These are phyloP conservation scores for Ambrosiella beaveri DNA, from an alignment of 2,329 filamentous ascomycete species.

Conservation along the genomic window DNA sequence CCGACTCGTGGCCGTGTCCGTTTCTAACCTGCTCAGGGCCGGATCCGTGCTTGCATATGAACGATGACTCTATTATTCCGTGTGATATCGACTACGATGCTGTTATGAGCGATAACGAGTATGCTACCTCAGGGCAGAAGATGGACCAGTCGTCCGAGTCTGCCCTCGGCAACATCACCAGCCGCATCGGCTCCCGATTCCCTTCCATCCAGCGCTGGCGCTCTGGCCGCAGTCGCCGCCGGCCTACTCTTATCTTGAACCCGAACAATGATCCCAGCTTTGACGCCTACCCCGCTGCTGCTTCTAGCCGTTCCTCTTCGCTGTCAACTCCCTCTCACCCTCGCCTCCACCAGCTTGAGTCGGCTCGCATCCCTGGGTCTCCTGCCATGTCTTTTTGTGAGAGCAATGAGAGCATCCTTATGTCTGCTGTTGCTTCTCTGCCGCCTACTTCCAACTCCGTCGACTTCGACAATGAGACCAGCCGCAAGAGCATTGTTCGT, in stretches of 20 bases:
- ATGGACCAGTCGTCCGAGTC: constrained; percentile 27
- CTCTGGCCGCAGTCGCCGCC: constrained; percentile 19
- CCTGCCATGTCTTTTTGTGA: constrained; percentile 48
- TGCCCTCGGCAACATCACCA: constrained; percentile 42
- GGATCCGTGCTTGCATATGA: constrained; percentile 7
- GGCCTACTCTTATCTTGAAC: constrained; percentile 28
- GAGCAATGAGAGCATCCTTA: constrained; percentile 33
- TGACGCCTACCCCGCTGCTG: constrained; percentile 43
- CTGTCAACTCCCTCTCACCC: constrained; percentile 43
- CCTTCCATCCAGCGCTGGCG: constrained; percentile 35
- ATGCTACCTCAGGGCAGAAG: constrained; percentile 4
- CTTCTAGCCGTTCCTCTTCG: constrained; percentile 58
- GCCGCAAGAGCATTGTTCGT: constrained; percentile 25
- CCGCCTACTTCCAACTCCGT: constrained; percentile 25
- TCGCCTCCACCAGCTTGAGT: constrained; percentile 29
- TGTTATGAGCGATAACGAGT: constrained; percentile 46
- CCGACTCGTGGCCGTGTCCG: constrained; percentile 14
- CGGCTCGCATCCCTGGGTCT: constrained; percentile 36
- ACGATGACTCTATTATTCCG: neutral
- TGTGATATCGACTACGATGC: constrained; percentile 44
- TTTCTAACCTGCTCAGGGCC: constrained; percentile 9
- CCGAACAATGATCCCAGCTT: constrained; percentile 72
- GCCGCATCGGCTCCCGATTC: constrained; percentile 47
- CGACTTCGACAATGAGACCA: constrained; percentile 17
- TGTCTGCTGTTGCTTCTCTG: constrained; percentile 18